Base-by-base conservation (phyloP, 768 basidiomycete genomes). In the Thelephora aurantiotincta region DNA sequence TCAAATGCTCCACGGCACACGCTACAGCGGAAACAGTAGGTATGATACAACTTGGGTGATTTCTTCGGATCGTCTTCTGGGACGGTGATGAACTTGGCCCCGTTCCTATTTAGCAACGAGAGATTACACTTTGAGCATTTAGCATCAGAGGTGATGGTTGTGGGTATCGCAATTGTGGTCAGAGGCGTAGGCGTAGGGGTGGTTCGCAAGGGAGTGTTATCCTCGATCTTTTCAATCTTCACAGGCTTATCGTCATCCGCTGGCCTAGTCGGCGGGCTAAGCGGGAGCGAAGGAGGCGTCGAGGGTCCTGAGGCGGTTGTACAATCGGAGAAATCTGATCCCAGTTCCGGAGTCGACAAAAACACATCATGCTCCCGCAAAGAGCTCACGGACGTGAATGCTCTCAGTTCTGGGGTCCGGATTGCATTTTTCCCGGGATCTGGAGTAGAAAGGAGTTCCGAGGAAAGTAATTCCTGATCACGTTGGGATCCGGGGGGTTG, bases 11-110 rank as follows among this genome's bases (percentile, higher is more conserved):
- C 70, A 38, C 75, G 66, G 54, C 87, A 91, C 18, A 81, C 65
- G 18, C 60, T 66, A 55, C 87, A 91, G 46, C 71, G 75, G 62
- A 91, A 89, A 58, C 87, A 91, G 37, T 77, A 72, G 2, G 74
- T 68, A 53, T 91, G 87, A 55, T 83, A 90, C 18, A 71, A 69
- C 58, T 72, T 71, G n/a, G 77, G 70, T 19, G 65, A 30, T 63
- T 14, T 66, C 67, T 26, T 64, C 69, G 38, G 65, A 54, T 58
- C 2, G 61, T 64, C 60, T 48, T 72, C 74, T 6, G 85, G 82
- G 23, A 87, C 74, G 2, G 82, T 82, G 30, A 88, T 75, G 60
- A 79, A 88, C 49, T 73, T 74, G 36, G 81, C 78, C 5, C 73
- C 75, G 48, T 73, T 68, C 3, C 70, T 62, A 37, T 69, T 72